Base-by-base conservation (phyloP, 2,329 filamentous ascomycete species). In the Pyricularia grisea region DNA sequence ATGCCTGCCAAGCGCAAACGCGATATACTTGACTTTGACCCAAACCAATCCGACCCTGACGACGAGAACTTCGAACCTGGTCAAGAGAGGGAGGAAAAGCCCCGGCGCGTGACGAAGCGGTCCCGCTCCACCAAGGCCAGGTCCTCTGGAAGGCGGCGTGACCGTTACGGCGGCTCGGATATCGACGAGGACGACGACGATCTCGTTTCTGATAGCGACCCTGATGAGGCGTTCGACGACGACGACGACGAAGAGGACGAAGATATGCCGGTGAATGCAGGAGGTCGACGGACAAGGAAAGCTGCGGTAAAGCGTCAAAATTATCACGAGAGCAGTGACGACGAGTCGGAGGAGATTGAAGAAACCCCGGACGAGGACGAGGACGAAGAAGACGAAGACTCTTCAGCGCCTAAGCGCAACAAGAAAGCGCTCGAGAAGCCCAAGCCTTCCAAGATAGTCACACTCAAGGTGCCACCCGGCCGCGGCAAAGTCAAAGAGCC, bases 1-100 rank as follows among this genome's bases (percentile, higher is more conserved):
- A 83, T 83, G 82, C 76, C 78, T n/a, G 72, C 76, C 69, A 88
- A 88, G 76, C 81, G 88, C 68, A 90, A 89, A 81, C 80, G 84
- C 71, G 81, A 81, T 70, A 75, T 79, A 33, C 78, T 87, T 69
- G 83, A 87, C 68, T 90, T 90, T 73, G 88, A 90, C 76, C 87
- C 86, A 3, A 90, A 89, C 76, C 85, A 88, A 75, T 90, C 88
- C 67, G 88, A 90, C 73, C 82, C 88, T 2, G 84, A 88, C 67
- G 88, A 90, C 74, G 87, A 88, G 72, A 89, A 89, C 76, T 90
- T 90, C 74, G 84, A 88, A 70, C 87, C 87, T 20, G 73, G 77
- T 31, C 81, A 83, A 72, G 80, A 78, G 58, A 71, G 76, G 27
- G 81, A 83, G 71, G 80, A 78, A 30, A 78, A 79, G 33, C 79